Percentiles rank a stretch among this genome's conserved stretches.
Conservation (phyloP, 2,329 filamentous ascomycete species). For the Dactylella cylindrospora region DNA sequence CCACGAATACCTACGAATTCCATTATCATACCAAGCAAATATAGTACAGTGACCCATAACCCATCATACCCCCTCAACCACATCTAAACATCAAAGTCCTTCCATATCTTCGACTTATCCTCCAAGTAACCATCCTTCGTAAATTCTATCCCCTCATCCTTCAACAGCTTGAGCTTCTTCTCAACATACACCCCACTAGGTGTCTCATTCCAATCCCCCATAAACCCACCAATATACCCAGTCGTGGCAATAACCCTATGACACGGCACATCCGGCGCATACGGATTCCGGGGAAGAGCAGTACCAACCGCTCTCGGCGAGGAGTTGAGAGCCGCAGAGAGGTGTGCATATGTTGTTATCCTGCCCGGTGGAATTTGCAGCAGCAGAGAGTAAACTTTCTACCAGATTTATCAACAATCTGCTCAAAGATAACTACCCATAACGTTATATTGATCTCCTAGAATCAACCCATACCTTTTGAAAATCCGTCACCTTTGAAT, state of each 20-base stretch:
- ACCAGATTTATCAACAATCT: no score
- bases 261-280: constrained; percentile 78
- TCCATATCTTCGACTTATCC: constrained; percentile 55
- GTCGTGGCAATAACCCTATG: constrained; percentile 76
- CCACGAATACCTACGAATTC: constrained; percentile 39
- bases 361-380: constrained; percentile 74
- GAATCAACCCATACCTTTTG: constrained; percentile 17
- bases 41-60: background rate
- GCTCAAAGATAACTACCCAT: no score
- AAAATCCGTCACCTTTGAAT: constrained; percentile 19
- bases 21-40: constrained; percentile 14
- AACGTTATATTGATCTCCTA: background rate
- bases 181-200: constrained; percentile 65
- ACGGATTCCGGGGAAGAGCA: constrained; percentile 71
- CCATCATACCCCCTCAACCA: background rate
- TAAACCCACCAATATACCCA: constrained; percentile 69
- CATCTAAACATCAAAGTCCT: constrained; percentile 51
- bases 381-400: constrained; percentile 67
- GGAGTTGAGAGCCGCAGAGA: constrained; percentile 68
- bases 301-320: constrained; percentile 77
- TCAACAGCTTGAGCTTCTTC: constrained; percentile 65
- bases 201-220: constrained; percentile 65
- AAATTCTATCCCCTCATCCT: constrained; percentile 66
- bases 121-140: constrained; percentile 63
- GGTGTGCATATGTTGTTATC: constrained; percentile 74